Conservation (phyloP, 805 yeast species). For the Lipomyces lipofer region DNA sequence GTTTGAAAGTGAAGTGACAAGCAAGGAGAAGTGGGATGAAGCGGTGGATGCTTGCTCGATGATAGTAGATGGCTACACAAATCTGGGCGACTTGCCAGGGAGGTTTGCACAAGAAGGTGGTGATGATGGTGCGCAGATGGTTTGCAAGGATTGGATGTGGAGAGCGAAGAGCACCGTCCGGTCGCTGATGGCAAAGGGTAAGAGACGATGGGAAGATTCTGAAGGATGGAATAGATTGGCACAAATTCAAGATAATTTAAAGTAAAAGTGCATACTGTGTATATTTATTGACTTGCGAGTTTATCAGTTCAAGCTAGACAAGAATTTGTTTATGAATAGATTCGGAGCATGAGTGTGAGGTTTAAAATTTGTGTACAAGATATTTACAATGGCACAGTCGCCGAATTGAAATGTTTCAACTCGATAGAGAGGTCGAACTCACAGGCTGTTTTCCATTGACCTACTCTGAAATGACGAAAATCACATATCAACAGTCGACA, state of each 20-base stretch:
- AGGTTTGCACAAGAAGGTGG: conserved; percentile 65
- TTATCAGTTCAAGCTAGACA: too few species aligned
- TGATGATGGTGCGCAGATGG: conserved; percentile 69
- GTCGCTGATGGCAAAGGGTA: conserved; percentile 76
- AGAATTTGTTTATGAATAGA: too few species aligned
- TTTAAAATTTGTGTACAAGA: too few species aligned
- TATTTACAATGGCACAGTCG: too few species aligned
- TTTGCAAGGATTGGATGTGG: conserved; percentile 86
- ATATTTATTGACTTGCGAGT: too few species aligned
- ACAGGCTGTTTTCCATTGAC: too few species aligned
- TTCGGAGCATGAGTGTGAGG: too few species aligned
- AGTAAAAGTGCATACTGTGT: neutral
- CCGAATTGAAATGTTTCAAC: too few species aligned
- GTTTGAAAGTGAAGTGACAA: conserved; percentile 61
- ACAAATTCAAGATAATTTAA: conserved; percentile 51
- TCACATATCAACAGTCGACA: too few species aligned
- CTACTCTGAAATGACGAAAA: too few species aligned
- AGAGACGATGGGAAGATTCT: conserved; percentile 73
- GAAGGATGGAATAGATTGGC: conserved; percentile 71
- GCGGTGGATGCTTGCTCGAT: conserved; percentile 79
- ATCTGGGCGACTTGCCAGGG: conserved; percentile 68
- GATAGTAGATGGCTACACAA: conserved; percentile 80
- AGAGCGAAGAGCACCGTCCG: conserved; percentile 73
- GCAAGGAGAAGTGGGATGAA: conserved; percentile 67
- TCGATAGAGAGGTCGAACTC: too few species aligned